phyloP scores from a whole-genome alignment of 1,284 basidiomycete genomes.

The Moniliophthora roreri region DNA sequence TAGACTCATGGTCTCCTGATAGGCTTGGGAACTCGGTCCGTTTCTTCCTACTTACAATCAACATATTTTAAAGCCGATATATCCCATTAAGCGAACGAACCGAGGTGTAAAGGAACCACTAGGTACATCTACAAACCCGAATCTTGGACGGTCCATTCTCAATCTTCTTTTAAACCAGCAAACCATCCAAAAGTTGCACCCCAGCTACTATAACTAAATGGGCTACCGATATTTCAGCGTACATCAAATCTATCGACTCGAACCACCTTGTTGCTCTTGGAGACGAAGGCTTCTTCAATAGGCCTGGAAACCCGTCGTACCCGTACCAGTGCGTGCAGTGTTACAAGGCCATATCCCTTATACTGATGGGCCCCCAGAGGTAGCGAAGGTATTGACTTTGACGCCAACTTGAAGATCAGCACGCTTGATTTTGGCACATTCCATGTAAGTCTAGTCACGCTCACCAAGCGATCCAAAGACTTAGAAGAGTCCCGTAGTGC shows the following conservation, averaged over 20 bases:
- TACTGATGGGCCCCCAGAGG: background rate
- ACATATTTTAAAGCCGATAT: conserved; percentile 4
- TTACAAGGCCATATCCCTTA: background rate
- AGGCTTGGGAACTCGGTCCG: conserved; percentile 6
- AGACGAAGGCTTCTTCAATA: conserved; percentile 64
- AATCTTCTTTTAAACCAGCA: conserved; percentile 18
- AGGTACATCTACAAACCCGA: conserved; percentile 33
- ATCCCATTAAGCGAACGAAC: conserved; percentile 41
- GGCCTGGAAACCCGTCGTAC: conserved; percentile 42
- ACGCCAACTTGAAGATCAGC: conserved; percentile 54
- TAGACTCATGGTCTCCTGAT: background rate
- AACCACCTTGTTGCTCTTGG: conserved; percentile 61
- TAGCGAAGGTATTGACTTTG: conserved; percentile 53
- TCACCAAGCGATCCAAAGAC: background rate
- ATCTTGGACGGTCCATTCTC: no score
- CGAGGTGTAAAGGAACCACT: conserved; percentile 42
- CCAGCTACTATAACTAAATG: conserved; percentile 50
- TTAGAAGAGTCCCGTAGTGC: no score
- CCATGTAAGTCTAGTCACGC: conserved; percentile 50
- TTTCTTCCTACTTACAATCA: background rate
- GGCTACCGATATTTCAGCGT: conserved; percentile 48
- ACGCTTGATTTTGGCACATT: conserved; percentile 66
- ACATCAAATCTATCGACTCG: conserved; percentile 53
- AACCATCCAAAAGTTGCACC: conserved; percentile 46
- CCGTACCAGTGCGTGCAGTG: conserved; percentile 57